A percentile compares a stretch with the other conserved stretches of the same genome.
Evolutionary conservation across 1,139 yeast species (phyloP).

Genomic region (Pichia sp.): DNA sequence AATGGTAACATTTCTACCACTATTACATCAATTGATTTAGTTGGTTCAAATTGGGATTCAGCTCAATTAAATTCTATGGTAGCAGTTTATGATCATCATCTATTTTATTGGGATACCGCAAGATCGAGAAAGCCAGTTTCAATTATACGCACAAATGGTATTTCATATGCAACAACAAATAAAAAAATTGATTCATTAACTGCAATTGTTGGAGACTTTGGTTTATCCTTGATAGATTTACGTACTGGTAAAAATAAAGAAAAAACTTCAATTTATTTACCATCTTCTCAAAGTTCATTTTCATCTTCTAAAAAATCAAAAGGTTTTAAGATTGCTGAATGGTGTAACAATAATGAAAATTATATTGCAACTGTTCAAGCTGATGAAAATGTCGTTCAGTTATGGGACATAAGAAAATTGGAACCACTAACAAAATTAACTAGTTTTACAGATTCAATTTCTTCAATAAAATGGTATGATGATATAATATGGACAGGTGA

Average conservation of each 20-base stretch:
- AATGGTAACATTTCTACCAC: slow-evolving; percentile 24
- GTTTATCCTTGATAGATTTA: slow-evolving; percentile 63
- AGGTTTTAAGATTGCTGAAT: slow-evolving; percentile 42
- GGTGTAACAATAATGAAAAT: slow-evolving; percentile 59
- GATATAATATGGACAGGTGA: slow-evolving; percentile 54
- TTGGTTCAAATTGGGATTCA: slow-evolving; percentile 37
- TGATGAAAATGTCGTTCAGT: slow-evolving; percentile 51
- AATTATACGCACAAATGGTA: slow-evolving; percentile 47
- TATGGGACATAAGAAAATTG: slow-evolving; percentile 72
- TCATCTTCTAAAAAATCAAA: slow-evolving; percentile 10
- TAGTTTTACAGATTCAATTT: slow-evolving; percentile 53
- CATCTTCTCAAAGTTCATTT: background rate
- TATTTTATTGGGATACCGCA: slow-evolving; percentile 67
- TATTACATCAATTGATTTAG: slow-evolving; percentile 34
- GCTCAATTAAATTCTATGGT: slow-evolving; percentile 41
- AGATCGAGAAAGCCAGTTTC: slow-evolving; percentile 49
- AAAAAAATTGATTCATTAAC: slow-evolving; percentile 43
- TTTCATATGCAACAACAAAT: slow-evolving; percentile 47
- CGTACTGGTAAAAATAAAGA: slow-evolving; percentile 31
- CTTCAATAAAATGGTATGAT: slow-evolving; percentile 52
- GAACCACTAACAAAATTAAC: slow-evolving; percentile 45
- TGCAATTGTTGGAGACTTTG: slow-evolving; percentile 64
- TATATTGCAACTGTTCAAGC: slow-evolving; percentile 52
- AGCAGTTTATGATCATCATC: slow-evolving; percentile 54
- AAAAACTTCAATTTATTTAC: slow-evolving; percentile 5